Percentiles rank a stretch among this genome's conserved stretches.
These are phyloP conservation scores for Cucurbita pepo DNA, from an alignment of 306 rosid genomes.

Conservation along the genomic window DNA sequence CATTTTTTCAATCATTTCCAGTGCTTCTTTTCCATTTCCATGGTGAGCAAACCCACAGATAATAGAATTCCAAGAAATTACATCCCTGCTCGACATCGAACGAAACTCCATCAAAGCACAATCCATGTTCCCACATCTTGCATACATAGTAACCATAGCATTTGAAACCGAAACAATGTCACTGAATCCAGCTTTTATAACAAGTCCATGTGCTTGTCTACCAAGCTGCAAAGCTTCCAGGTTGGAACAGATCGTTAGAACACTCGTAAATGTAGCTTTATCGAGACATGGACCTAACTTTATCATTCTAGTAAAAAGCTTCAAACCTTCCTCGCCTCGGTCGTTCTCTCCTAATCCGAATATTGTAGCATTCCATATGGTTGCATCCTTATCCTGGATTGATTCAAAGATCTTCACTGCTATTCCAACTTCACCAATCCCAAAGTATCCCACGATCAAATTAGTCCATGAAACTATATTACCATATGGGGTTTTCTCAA, in stretches of 20 bases:
- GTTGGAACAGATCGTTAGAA: conserved; percentile 32
- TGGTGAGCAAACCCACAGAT: conserved; percentile 37
- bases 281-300: conserved; percentile 23
- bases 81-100: conserved; percentile 22
- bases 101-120: conserved; percentile 28
- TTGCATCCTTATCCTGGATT: conserved; percentile 22
- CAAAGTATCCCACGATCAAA: conserved; percentile 34
- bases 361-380: conserved; percentile 32
- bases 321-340: conserved; percentile 30
- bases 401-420: conserved; percentile 20
- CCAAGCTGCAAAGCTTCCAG: conserved; percentile 28
- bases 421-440: conserved; percentile 17
- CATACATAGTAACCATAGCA: conserved; percentile 42
- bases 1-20: conserved; percentile 33
- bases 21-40: conserved; percentile 27
- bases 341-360: conserved; percentile 37
- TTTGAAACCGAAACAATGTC: conserved; percentile 26
- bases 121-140: conserved; percentile 40
- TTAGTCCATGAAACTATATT: conserved; percentile 36
- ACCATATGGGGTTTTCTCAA: conserved; percentile 23
- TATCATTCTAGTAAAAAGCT: conserved; percentile 31
- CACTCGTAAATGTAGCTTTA: conserved; percentile 31
- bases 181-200: conserved; percentile 20
- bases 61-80: conserved; percentile 41
- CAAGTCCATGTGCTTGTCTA: conserved; percentile 25